These are phyloP conservation scores for Puccinia novopanici DNA, from an alignment of 1,284 basidiomycete genomes.

Conservation along the genomic window DNA sequence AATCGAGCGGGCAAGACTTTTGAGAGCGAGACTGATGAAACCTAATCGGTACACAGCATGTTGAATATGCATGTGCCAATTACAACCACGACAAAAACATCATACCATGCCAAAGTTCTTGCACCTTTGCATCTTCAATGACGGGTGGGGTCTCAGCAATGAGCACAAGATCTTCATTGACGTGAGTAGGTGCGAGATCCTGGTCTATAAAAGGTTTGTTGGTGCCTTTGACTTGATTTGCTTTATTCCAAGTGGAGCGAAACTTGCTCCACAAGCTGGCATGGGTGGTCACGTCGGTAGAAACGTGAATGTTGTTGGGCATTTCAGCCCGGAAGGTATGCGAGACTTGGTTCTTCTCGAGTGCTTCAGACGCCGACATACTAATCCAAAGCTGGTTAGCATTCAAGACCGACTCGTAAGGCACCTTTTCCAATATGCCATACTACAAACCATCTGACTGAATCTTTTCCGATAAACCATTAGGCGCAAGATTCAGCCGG, in stretches of 20 bases:
- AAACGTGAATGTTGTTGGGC: constrained; percentile 39
- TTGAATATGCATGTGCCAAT: no score
- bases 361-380: constrained; percentile 29
- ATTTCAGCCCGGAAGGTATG: constrained; percentile 36
- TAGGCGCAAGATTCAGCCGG: constrained; percentile 22
- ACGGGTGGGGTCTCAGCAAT: constrained; percentile 9
- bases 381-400: constrained; percentile 35
- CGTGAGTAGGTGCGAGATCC: no score
- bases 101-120: constrained; percentile 46
- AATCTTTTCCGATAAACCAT: constrained; percentile 29
- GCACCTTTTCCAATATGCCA: constrained; percentile 4
- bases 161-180: no score
- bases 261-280: no score
- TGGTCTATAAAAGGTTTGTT: no score
- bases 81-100: no score
- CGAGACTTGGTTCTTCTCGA: constrained; percentile 14
- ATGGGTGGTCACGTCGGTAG: no score
- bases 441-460: constrained; percentile 35
- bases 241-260: no score
- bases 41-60: no score
- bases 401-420: constrained; percentile 29
- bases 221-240: no score
- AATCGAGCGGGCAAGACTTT: no score
- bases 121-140: constrained; percentile 38
- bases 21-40: no score